Percentiles rank a stretch among this genome's conserved stretches.
phyloP scores from a whole-genome alignment of 345 rosid species.

The Hibiscus syriacus region DNA sequence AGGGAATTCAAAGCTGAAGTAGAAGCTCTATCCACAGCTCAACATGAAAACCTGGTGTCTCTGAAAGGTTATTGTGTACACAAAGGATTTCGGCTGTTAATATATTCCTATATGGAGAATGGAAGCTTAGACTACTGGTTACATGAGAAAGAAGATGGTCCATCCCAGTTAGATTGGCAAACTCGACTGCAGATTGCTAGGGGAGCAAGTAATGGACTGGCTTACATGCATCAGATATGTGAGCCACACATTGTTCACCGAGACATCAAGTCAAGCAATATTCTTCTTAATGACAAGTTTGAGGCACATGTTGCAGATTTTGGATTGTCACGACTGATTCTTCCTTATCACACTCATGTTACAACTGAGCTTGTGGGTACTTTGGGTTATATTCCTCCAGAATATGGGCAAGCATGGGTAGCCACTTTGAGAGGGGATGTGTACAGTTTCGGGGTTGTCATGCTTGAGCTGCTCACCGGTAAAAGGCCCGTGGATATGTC shows the following conservation, averaged over 20 bases:
- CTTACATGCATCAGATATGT: constrained; percentile 56
- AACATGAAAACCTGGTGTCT: constrained; percentile 53
- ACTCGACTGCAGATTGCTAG: constrained; percentile 41
- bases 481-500: constrained; percentile 53
- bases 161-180: constrained; percentile 50
- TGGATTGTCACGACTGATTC: constrained; percentile 50
- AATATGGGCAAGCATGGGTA: constrained; percentile 61
- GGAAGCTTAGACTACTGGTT: constrained; percentile 57
- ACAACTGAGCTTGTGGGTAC: constrained; percentile 64
- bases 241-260: constrained; percentile 63
- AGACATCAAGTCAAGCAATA: constrained; percentile 61
- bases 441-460: constrained; percentile 59
- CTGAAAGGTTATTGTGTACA: constrained; percentile 56
- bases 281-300: constrained; percentile 45
- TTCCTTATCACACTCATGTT: constrained; percentile 54
- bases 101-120: constrained; percentile 51
- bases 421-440: constrained; percentile 59
- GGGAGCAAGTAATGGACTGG: constrained; percentile 47
- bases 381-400: constrained; percentile 57
- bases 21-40: constrained; percentile 51
- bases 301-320: constrained; percentile 57
- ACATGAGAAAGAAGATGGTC: constrained; percentile 49
- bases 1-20: constrained; percentile 64
- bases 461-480: constrained; percentile 52
- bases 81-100: constrained; percentile 39